Conservation (phyloP, 768 basidiomycete species). For the Sarcodon sp. region DNA sequence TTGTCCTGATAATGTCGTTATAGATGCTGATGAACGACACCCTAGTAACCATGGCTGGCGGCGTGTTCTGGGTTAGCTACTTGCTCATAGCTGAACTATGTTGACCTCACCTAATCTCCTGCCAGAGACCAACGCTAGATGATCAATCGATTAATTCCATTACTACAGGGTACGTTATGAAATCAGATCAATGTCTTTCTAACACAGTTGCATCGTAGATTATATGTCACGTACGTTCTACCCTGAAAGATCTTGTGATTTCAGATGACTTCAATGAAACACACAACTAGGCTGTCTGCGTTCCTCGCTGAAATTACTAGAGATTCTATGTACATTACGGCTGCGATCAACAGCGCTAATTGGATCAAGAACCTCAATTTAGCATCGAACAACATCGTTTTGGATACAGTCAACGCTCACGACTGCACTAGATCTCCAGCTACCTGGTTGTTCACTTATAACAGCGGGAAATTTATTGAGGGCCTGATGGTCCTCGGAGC, state of each 20-base stretch:
- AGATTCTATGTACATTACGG: constrained; percentile 29
- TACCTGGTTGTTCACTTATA: constrained; percentile 39
- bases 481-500: constrained; percentile 31
- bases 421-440: constrained; percentile 34
- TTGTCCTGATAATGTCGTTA: no score
- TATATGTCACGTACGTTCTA: neutral
- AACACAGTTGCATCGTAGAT: constrained; percentile 14
- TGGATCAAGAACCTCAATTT: constrained; percentile 37
- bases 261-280: neutral
- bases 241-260: neutral
- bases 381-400: constrained; percentile 25
- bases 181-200: neutral
- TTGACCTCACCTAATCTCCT: no score
- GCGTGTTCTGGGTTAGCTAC: constrained; percentile 31
- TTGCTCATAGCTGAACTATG: no score
- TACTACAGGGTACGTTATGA: constrained; percentile 30
- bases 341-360: constrained; percentile 31
- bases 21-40: no score
- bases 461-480: constrained; percentile 40
- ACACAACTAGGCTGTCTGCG: constrained; percentile 27
- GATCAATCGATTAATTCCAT: constrained; percentile 35
- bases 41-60: constrained; percentile 29
- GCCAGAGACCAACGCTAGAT: constrained; percentile 22
- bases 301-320: constrained; percentile 33
- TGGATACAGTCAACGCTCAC: constrained; percentile 33